Evolutionary conservation across 257 asterid genomes (phyloP).

Genomic region (Solanum appendiculatum): DNA sequence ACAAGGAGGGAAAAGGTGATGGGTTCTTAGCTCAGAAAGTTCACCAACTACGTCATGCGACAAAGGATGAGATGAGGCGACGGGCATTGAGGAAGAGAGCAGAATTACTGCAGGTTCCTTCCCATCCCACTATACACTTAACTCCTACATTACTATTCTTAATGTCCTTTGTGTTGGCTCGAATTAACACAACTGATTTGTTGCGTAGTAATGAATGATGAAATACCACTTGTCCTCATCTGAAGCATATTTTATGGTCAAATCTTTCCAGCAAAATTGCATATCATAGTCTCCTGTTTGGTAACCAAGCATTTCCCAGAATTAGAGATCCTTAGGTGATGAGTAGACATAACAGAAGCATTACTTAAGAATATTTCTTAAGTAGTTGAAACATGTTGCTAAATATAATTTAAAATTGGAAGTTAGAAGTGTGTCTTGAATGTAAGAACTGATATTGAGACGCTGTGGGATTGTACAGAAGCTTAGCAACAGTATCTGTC

Average conservation of each 20-base stretch:
- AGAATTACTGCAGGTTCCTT: slow-evolving; percentile 71
- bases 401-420: not conserved
- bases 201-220: not conserved
- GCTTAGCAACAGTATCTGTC: not conserved
- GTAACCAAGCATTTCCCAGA: not conserved
- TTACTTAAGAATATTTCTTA: not conserved
- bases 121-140: not conserved
- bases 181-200: not conserved
- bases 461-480: not conserved
- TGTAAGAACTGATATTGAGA: not conserved
- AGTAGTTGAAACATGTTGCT: not conserved
- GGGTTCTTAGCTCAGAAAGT: slow-evolving; percentile 81
- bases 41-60: slow-evolving; percentile 73
- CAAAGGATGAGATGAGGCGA: slow-evolving; percentile 94
- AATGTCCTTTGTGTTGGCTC: not conserved
- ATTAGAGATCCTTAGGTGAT: not conserved
- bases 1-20: slow-evolving; percentile 71
- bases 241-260: not conserved
- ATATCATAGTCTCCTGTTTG: not conserved
- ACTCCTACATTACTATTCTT: not conserved
- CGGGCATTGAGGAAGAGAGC: slow-evolving; percentile 80
- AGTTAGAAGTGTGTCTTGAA: not conserved
- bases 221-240: not conserved
- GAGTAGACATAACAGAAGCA: not conserved
- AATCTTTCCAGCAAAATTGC: not conserved